Evolutionary conservation across 441 rosid genomes (phyloP).

Genomic region (Isatis lusitanica): DNA sequence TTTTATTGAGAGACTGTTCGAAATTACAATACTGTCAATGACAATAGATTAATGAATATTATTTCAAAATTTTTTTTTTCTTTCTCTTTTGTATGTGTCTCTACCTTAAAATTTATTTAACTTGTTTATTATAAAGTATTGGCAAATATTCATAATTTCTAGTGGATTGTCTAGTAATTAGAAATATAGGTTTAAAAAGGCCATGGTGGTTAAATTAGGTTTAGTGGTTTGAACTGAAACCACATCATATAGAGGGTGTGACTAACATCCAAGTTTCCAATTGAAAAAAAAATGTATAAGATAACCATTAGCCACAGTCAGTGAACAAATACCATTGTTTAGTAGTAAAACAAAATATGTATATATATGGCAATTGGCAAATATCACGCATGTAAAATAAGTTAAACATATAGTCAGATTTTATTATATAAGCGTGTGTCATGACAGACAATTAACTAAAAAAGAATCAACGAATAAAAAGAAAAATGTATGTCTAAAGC

Average conservation of each 20-base stretch:
- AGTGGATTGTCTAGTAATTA: background rate
- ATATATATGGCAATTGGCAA: background rate
- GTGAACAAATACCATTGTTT: background rate
- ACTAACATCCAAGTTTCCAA: constrained; percentile 1
- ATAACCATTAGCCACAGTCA: background rate
- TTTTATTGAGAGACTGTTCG: background rate
- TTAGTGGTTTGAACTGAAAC: constrained; percentile 22
- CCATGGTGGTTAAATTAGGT: constrained; percentile 15
- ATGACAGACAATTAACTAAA: background rate
- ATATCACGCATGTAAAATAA: background rate
- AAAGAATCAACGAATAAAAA: background rate
- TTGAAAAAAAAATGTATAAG: background rate
- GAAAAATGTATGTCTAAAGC: too few species aligned
- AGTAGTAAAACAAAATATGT: background rate
- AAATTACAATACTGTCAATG: background rate
- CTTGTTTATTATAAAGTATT: background rate
- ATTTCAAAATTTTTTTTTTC: background rate
- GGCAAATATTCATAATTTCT: background rate
- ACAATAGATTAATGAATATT: too few species aligned
- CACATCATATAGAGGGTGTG: background rate
- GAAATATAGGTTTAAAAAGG: background rate
- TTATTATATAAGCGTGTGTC: background rate
- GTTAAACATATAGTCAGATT: background rate
- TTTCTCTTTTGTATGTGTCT: background rate
- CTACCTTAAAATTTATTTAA: background rate